phyloP scores from a whole-genome alignment of 2,329 filamentous ascomycete species.

The Fusarium sp. region DNA sequence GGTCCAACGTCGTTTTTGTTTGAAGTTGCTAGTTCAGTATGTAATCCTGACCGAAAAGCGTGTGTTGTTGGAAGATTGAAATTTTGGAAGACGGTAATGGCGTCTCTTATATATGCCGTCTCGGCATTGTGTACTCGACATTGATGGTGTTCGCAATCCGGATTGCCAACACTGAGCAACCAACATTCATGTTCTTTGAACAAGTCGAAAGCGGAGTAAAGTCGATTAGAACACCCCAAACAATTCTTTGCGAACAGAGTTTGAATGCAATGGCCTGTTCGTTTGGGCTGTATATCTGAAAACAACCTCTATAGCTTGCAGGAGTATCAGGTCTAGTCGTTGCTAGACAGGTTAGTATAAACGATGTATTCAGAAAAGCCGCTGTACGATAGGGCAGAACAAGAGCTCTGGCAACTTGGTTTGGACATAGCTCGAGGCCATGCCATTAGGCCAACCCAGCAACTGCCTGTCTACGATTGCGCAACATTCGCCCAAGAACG shows the following conservation, averaged over 20 bases:
- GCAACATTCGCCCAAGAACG: no score
- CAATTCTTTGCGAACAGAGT: not conserved
- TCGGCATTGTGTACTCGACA: not conserved
- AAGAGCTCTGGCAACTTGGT: not conserved
- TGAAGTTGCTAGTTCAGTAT: not conserved
- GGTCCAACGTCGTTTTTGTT: not conserved
- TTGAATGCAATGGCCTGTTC: not conserved
- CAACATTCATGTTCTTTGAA: not conserved
- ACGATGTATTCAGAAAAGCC: not conserved
- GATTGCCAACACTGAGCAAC: not conserved
- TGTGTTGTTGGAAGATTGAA: not conserved
- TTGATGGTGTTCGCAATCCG: not conserved
- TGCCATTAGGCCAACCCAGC: not conserved
- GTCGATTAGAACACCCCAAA: not conserved
- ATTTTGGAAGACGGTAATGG: not conserved
- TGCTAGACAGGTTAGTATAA: not conserved
- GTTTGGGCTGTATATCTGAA: not conserved
- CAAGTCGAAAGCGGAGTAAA: not conserved
- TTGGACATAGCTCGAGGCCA: not conserved
- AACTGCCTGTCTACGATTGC: not conserved
- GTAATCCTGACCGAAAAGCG: not conserved
- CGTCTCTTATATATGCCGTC: not conserved
- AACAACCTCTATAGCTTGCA: not conserved
- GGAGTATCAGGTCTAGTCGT: not conserved
- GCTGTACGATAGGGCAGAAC: not conserved